phyloP scores from a whole-genome alignment of 2,329 filamentous ascomycete genomes.

The Aspergillus sp. region DNA sequence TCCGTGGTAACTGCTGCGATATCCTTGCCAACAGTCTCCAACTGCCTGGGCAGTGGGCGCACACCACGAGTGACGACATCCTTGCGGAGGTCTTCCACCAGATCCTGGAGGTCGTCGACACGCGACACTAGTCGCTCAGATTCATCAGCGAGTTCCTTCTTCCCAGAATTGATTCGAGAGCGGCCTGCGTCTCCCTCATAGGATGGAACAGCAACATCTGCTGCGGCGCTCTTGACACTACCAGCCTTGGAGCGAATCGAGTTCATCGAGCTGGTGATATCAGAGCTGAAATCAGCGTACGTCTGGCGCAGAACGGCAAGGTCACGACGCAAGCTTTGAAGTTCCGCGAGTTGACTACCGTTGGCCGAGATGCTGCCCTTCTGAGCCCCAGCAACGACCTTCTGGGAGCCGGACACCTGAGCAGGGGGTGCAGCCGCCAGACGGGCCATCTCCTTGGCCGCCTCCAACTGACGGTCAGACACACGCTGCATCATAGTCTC shows the following conservation, averaged over 20 bases:
- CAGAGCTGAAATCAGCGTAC: constrained; percentile 82
- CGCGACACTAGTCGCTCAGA: constrained; percentile 84
- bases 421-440: constrained; percentile 47
- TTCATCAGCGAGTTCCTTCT: constrained; percentile 78
- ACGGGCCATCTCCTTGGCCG: constrained; percentile 76
- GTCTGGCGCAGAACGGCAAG: constrained; percentile 88
- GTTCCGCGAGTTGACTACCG: constrained; percentile 63
- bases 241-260: constrained; percentile 73
- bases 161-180: constrained; percentile 75
- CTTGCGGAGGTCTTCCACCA: constrained; percentile 93
- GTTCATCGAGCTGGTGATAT: constrained; percentile 82
- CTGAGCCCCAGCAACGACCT: constrained; percentile 14
- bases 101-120: constrained; percentile 94
- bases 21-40: constrained; percentile 84
- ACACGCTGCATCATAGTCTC: constrained; percentile 74
- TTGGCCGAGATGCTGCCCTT: constrained; percentile 33
- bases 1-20: constrained; percentile 75
- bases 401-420: constrained; percentile 18
- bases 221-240: constrained; percentile 68
- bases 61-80: constrained; percentile 92
- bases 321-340: constrained; percentile 77
- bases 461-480: constrained; percentile 82
- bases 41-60: constrained; percentile 78
- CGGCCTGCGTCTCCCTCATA: constrained; percentile 74
- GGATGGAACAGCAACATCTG: constrained; percentile 63